Percentiles rank a stretch among this genome's conserved stretches.
These are phyloP conservation scores for Emericellopsis terricola DNA, from an alignment of 495 filamentous ascomycete species.

Conservation along the genomic window DNA sequence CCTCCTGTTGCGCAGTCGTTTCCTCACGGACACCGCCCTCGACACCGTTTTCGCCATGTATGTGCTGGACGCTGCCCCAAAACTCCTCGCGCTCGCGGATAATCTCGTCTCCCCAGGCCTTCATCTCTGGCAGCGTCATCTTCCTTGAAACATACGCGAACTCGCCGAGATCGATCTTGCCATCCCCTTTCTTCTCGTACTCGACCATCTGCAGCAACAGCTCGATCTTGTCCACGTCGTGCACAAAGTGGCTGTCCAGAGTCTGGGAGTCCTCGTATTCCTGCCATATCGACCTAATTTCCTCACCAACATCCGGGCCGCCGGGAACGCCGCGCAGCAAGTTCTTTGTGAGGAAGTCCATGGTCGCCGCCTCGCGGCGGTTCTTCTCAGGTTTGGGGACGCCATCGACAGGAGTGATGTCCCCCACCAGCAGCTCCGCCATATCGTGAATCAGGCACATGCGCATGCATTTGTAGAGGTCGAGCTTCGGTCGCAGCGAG, in stretches of 20 bases:
- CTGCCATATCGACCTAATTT: slow-evolving; percentile 65
- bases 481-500: slow-evolving; percentile 44
- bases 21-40: slow-evolving; percentile 18
- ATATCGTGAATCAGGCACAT: slow-evolving; percentile 96
- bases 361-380: slow-evolving; percentile 66
- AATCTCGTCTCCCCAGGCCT: slow-evolving; percentile 60
- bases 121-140: slow-evolving; percentile 58
- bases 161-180: slow-evolving; percentile 58
- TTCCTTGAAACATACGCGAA: slow-evolving; percentile 58
- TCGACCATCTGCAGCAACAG: slow-evolving; percentile 88
- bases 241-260: slow-evolving; percentile 70
- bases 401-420: slow-evolving; percentile 82
- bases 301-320: slow-evolving; percentile 36
- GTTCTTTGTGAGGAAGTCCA: slow-evolving; percentile 64
- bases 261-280: slow-evolving; percentile 86
- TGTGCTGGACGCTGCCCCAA: slow-evolving; percentile 36
- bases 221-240: slow-evolving; percentile 96
- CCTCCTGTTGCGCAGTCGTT: slow-evolving; percentile 18
- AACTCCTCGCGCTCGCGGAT: slow-evolving; percentile 58
- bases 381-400: slow-evolving; percentile 61
- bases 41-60: slow-evolving; percentile 20
- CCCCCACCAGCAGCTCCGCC: slow-evolving; percentile 86
- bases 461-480: slow-evolving; percentile 70
- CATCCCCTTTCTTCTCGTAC: slow-evolving; percentile 61
- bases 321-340: slow-evolving; percentile 60